These are phyloP conservation scores for Claviceps sp. DNA, from an alignment of 2,329 filamentous ascomycete species.

Conservation along the genomic window DNA sequence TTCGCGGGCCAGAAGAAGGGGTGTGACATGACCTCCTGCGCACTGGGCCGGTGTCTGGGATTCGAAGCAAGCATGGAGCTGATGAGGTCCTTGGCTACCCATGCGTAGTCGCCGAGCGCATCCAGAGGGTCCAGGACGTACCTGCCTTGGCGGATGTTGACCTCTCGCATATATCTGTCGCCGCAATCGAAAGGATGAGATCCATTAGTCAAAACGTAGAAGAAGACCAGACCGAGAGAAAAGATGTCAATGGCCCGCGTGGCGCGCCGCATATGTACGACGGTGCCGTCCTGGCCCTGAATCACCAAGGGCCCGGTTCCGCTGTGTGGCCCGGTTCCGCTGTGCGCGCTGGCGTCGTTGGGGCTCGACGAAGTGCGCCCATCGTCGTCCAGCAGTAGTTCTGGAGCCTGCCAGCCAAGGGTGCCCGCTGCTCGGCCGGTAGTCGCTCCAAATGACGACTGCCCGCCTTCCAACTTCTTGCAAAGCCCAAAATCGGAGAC, in stretches of 20 bases:
- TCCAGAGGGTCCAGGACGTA: conserved; percentile 60
- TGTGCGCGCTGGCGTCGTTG: conserved; percentile 42
- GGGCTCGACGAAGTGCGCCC: conserved; percentile 32
- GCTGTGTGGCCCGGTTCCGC: conserved; percentile 29
- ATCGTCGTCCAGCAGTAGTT: conserved; percentile 74
- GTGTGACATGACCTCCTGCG: conserved; percentile 72
- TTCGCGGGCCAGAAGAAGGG: conserved; percentile 94
- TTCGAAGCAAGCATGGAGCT: conserved; percentile 56
- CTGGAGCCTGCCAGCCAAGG: conserved; percentile 90
- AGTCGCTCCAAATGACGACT: conserved; percentile 88
- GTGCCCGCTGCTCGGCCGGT: conserved; percentile 89
- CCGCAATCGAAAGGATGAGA: conserved; percentile 89
- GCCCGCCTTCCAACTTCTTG: conserved; percentile 89
- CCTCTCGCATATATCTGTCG: conserved; percentile 87
- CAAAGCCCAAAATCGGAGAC: conserved; percentile 97
- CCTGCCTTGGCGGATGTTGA: conserved; percentile 88
- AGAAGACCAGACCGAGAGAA: conserved; percentile 93
- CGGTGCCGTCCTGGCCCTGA: conserved; percentile 43
- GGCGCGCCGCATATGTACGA: conserved; percentile 55
- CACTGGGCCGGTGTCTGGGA: conserved; percentile 50
- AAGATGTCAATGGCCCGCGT: conserved; percentile 97
- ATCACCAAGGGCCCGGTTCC: conserved; percentile 34
- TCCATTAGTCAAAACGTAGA: conserved; percentile 91
- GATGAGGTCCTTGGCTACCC: conserved; percentile 80
- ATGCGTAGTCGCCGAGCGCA: conserved; percentile 67